A percentile compares a stretch with the other conserved stretches of the same genome.
Conservation (phyloP, 179 eudicot genomes). For the Camellia oleifera region DNA sequence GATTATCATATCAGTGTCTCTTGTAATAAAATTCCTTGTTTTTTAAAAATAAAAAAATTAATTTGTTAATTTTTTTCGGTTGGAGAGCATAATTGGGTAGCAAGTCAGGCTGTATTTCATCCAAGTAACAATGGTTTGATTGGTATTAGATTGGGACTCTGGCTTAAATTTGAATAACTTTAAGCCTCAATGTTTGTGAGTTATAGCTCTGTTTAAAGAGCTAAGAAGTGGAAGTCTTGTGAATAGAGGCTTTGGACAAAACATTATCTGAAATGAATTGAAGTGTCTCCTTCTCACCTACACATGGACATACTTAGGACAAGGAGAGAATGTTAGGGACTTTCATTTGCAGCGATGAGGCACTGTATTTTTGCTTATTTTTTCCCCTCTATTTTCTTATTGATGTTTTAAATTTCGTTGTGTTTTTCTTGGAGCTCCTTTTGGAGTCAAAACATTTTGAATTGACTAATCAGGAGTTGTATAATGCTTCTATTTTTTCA, state of each 20-base stretch:
- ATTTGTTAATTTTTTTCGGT: background rate
- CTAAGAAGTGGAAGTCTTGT: background rate
- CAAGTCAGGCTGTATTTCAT: background rate
- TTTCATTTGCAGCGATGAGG: background rate
- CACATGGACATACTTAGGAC: background rate
- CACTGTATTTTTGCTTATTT: background rate
- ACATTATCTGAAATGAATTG: background rate
- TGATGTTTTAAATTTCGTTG: background rate
- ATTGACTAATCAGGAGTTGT: background rate
- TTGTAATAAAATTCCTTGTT: background rate
- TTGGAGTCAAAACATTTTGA: background rate
- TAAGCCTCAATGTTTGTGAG: background rate
- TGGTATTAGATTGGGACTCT: background rate
- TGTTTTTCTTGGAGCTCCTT: background rate
- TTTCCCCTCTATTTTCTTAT: background rate
- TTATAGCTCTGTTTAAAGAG: background rate
- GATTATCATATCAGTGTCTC: background rate
- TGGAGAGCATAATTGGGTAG: background rate
- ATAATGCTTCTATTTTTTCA: background rate
- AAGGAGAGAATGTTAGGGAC: background rate
- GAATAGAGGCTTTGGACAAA: background rate
- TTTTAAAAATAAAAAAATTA: background rate
- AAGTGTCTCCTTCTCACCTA: background rate
- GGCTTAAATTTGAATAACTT: background rate
- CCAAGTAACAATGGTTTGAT: background rate